Evolutionary conservation across 768 basidiomycete genomes (phyloP).

Genomic region (Clathrus columnatus): DNA sequence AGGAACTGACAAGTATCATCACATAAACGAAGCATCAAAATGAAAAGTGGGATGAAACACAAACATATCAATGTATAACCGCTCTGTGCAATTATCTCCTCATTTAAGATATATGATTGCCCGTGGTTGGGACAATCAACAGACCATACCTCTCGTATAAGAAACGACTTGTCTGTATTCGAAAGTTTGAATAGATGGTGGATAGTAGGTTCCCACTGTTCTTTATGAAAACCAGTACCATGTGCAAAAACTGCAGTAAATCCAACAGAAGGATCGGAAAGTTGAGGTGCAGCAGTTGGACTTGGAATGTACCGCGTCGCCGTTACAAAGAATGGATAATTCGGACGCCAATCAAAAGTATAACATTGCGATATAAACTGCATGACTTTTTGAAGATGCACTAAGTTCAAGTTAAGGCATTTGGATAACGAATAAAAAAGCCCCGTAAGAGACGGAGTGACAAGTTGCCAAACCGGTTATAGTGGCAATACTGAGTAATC

Average conservation of each 20-base stretch:
- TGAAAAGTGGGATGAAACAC: conserved; percentile 14
- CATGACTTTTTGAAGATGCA: background rate
- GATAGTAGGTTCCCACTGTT: conserved; percentile 60
- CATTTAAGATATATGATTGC: conserved; percentile 48
- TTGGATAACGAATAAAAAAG: too few relatives aligned
- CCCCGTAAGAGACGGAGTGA: too few relatives aligned
- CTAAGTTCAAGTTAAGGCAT: background rate
- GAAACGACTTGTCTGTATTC: conserved; percentile 15
- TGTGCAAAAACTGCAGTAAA: conserved; percentile 55
- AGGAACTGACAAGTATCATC: conserved; percentile 48
- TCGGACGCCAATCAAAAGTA: conserved; percentile 43
- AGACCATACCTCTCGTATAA: conserved; percentile 53
- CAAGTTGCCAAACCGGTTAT: too few relatives aligned
- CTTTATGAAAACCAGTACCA: conserved; percentile 68
- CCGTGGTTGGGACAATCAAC: conserved; percentile 72
- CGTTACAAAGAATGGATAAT: conserved; percentile 38
- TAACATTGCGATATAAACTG: background rate
- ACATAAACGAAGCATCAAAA: background rate
- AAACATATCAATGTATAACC: conserved; percentile 39
- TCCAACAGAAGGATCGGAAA: conserved; percentile 21
- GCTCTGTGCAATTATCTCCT: conserved; percentile 30
- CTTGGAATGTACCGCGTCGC: conserved; percentile 45
- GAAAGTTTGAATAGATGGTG: conserved; percentile 32
- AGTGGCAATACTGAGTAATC: too few relatives aligned
- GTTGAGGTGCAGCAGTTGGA: conserved; percentile 19